Evolutionary conservation across 1,139 yeast genomes (phyloP).

Genomic region (Hyphopichia fennica): DNA sequence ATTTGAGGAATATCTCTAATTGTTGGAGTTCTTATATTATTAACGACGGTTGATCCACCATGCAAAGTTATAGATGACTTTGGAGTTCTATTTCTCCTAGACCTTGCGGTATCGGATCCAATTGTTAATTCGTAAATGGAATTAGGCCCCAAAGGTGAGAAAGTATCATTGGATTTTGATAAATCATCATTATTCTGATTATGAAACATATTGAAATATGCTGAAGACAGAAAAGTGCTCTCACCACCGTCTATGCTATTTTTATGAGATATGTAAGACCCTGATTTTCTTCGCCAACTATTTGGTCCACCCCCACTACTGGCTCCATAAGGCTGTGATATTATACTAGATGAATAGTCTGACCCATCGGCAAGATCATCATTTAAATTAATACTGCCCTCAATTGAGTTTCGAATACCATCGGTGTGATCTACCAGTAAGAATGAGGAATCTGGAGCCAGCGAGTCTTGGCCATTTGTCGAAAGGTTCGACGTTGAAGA

Average conservation of each 20-base stretch:
- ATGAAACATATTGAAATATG: slow-evolving; percentile 26
- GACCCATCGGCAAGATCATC: slow-evolving; percentile 39
- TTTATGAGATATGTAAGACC: slow-evolving; percentile 26
- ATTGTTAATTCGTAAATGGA: slow-evolving; percentile 74
- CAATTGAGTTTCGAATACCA: not conserved
- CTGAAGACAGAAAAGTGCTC: slow-evolving; percentile 32
- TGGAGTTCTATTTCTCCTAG: slow-evolving; percentile 31
- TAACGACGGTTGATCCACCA: slow-evolving; percentile 40
- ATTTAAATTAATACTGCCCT: slow-evolving; percentile 32
- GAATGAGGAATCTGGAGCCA: not conserved
- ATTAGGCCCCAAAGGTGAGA: slow-evolving; percentile 74
- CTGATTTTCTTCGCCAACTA: slow-evolving; percentile 16
- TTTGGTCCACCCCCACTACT: slow-evolving; percentile 7
- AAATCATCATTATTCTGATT: slow-evolving; percentile 11
- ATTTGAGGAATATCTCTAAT: slow-evolving; percentile 83
- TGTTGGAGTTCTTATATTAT: slow-evolving; percentile 68
- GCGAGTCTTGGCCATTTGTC: not conserved
- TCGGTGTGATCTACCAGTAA: not conserved
- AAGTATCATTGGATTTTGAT: slow-evolving; percentile 11
- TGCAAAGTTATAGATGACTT: slow-evolving; percentile 37
- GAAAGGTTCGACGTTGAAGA: slow-evolving; percentile 7
- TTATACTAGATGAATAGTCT: slow-evolving; percentile 21
- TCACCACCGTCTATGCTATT: slow-evolving; percentile 41
- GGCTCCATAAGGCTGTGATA: slow-evolving; percentile 11
- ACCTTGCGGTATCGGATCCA: slow-evolving; percentile 51